Conservation (phyloP, 1,284 basidiomycete species). For the Ganoderma meredithae region DNA sequence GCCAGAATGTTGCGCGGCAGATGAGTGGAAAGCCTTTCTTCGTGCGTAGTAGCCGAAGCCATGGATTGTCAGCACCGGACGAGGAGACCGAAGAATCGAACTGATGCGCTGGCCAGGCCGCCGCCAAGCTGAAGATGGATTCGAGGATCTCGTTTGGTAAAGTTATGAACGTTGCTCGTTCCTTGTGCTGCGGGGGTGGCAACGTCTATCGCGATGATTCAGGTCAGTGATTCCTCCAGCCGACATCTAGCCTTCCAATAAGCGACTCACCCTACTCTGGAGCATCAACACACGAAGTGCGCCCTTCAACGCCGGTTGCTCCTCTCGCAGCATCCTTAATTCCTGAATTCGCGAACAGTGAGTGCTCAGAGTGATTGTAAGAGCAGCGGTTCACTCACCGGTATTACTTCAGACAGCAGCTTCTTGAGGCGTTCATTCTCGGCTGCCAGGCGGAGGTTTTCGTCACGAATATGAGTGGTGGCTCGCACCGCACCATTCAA, state of each 20-base stretch:
- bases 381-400: background rate
- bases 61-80: background rate
- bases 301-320: background rate
- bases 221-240: background rate
- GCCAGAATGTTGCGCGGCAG: constrained; percentile 8
- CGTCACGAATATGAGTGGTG: background rate
- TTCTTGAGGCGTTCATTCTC: background rate
- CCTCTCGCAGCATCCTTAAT: background rate
- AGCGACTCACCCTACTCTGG: background rate
- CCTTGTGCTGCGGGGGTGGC: background rate
- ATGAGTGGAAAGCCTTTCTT: constrained; percentile 13
- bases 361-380: background rate
- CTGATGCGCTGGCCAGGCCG: background rate
- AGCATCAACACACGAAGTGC: background rate
- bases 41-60: background rate
- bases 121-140: background rate
- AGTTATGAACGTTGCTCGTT: background rate
- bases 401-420: background rate
- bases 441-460: background rate
- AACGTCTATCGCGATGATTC: background rate
- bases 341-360: background rate
- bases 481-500: background rate
- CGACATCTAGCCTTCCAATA: background rate
- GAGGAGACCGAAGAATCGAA: background rate
- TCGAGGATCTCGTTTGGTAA: background rate